Base-by-base conservation (phyloP, 257 asterid species). In the Solanum pimpinellifolium region DNA sequence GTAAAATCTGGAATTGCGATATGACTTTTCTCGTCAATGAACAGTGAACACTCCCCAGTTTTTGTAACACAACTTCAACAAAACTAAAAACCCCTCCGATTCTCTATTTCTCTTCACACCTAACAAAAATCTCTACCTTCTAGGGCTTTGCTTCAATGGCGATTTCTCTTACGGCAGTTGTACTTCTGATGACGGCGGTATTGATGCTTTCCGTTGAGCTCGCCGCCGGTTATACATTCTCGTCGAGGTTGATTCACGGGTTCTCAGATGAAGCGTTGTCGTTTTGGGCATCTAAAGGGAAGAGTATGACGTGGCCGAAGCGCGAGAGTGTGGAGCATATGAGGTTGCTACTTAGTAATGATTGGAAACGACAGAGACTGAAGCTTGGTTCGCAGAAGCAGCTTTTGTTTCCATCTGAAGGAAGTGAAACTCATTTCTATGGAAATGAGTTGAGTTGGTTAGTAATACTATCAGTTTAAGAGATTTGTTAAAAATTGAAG, bases 401-500 rank as follows among this genome's bases (percentile, higher is more conserved):
- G 89, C 78, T 90, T 12, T 16, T 94, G 73, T 92, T 89, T 65
- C 92, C 91, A 72, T 91, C 94, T 29, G 88, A 90, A 85, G 96
- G 94, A 47, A 93, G 94, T 60, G 87, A 87, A 7, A 94, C 94
- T 16, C 80, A 65, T 86, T 88, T 88, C 90, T 94, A 91, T 76
- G 98, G 98, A 86, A 95, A 95, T 89, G 96, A 90, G 31, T 86
- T 93, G 94, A 96, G 98, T 70, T 95, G 98, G 98, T 95, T 88
- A 82, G 92, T 89, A 42, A 56, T 70, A 0, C 39, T 27, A 27
- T 27, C 29, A 7, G 39, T n/a, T 76, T 42, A n/a, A 11, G 83
- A 44, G 39, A 44, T 77, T 77, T 44, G 1, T 77, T 4, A 77
- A 1, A 77, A 14, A n/a, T 12, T 25, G 39, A 77, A 25, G 62